A percentile compares a stretch with the other conserved stretches of the same genome.
Evolutionary conservation across 345 rosid species (phyloP).

Genomic region (Arabis hirsuta): DNA sequence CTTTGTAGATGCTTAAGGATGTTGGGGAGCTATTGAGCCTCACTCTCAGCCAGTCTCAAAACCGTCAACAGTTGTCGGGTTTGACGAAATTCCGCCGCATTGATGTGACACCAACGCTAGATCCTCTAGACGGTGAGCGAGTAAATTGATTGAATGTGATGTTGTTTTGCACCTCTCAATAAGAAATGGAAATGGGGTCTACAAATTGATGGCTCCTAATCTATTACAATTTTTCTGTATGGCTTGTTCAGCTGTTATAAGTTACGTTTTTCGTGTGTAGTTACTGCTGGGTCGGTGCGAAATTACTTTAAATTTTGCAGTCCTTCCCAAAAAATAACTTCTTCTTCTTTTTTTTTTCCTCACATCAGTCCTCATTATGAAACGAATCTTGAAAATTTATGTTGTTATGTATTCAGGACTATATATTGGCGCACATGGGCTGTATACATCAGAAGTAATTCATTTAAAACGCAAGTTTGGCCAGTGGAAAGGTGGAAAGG

Average conservation of each 20-base stretch:
- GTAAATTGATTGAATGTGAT: conserved; percentile 8
- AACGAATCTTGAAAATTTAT: conserved; percentile 9
- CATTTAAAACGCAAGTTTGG: conserved; percentile 82
- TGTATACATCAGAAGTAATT: conserved; percentile 85
- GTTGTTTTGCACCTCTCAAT: conserved; percentile 14
- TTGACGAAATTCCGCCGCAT: conserved; percentile 86
- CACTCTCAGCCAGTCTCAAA: conserved; percentile 74
- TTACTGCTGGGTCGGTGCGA: neutral
- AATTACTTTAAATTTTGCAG: neutral
- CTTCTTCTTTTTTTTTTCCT: no score
- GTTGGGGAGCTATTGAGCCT: conserved; percentile 79
- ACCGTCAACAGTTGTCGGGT: conserved; percentile 70
- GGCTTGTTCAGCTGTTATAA: conserved; percentile 18
- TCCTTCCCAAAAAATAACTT: neutral
- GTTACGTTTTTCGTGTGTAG: neutral
- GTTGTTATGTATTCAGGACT: conserved; percentile 59
- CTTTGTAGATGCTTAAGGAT: conserved; percentile 79
- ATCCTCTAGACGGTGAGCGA: conserved; percentile 75
- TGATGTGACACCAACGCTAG: conserved; percentile 62
- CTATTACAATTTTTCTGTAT: conserved; percentile 5
- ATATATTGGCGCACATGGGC: conserved; percentile 86
- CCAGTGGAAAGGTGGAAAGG: conserved; percentile 76
- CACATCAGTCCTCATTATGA: conserved; percentile 7
- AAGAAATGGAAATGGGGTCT: neutral
- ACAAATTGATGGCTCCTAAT: conserved; percentile 5